Evolutionary conservation across 768 basidiomycete species (phyloP), one percentile per base, ranked within the genome.

Genomic region (Calocera viscosa): DNA sequence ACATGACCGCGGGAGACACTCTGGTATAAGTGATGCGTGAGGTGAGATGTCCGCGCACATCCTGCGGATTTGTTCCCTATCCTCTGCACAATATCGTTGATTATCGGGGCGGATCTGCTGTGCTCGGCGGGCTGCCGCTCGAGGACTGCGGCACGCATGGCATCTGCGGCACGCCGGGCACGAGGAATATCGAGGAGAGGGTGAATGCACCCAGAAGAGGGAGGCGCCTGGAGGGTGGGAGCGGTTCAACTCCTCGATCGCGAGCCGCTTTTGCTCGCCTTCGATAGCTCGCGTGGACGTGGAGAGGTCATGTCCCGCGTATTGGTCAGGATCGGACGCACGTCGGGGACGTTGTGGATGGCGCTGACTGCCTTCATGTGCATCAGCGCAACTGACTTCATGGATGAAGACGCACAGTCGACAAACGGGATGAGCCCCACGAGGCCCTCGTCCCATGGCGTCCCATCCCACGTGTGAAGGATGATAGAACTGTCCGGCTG

Each of bases 371-470:
- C 14, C 0, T n/a, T n/a, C 11, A 2, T 32, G 64, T n/a, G 19
- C 60, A 32, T 24, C 8, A 33, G 68, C 34, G 68, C 33, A 40
- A 64, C 34, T 2, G 8, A n/a, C n/a, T 40, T 0, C 26, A 32
- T 5, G n/a, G 1, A 60, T 63, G 3, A 16, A 33, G 10, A 78
- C 82, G 66, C 72, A 81, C 93, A 93, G 80, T 98, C 96, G 2
- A 99, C 95, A 67, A 98, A 97, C 0, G 95, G 95, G 70, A 99
- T 94, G 82, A 97, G 83, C 22, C 86, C 87, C 22, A 97, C 75
- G 41, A 98, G 84, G 0, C 90, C 91, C 69, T 80, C 83, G 74
- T 87, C 86, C 75, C 87, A 77, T 0, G 85, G 78, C 65, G 87
- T 84, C 1, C 94, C 95, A 0, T 84, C 84, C 96, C 96, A 99